phyloP scores from a whole-genome alignment of 2,329 filamentous ascomycete genomes.

The Thelonectria rubi region DNA sequence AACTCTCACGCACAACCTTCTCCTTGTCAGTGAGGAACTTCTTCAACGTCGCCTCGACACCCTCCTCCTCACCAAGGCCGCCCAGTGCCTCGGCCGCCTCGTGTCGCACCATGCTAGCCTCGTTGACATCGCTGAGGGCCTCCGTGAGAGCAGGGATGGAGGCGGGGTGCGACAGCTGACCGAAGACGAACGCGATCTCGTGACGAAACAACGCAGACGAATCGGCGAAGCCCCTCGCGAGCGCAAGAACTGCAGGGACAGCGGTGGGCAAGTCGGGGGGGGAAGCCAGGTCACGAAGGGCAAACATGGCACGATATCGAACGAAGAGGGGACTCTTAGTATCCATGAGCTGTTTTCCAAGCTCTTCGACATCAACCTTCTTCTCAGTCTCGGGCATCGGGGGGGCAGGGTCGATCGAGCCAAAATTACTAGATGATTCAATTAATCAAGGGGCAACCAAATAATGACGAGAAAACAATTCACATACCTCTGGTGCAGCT shows the following conservation, averaged over 20 bases:
- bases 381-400: conserved; percentile 77
- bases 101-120: conserved; percentile 96
- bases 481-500: conserved; percentile 79
- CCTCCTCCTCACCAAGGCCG: conserved; percentile 90
- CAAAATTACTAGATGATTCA: conserved; percentile 77
- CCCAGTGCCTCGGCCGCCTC: conserved; percentile 97
- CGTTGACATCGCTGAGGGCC: conserved; percentile 79
- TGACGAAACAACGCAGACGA: conserved; percentile 93
- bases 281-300: conserved; percentile 91
- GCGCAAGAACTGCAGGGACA: conserved; percentile 82
- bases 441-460: conserved; percentile 42
- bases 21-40: conserved; percentile 90
- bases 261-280: conserved; percentile 91
- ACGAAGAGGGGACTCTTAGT: conserved; percentile 83
- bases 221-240: conserved; percentile 87
- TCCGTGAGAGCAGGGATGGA: conserved; percentile 89
- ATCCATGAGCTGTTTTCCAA: conserved; percentile 83
- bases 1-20: conserved; percentile 91
- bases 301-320: conserved; percentile 98
- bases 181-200: conserved; percentile 98
- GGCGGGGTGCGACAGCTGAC: conserved; percentile 94
- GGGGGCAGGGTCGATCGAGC: conserved; percentile 93
- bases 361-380: conserved; percentile 78
- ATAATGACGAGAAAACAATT: conserved; percentile 19
- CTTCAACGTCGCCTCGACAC: conserved; percentile 86